These are phyloP conservation scores for Tilletia caries DNA, from an alignment of 1,284 basidiomycete species.

Conservation along the genomic window DNA sequence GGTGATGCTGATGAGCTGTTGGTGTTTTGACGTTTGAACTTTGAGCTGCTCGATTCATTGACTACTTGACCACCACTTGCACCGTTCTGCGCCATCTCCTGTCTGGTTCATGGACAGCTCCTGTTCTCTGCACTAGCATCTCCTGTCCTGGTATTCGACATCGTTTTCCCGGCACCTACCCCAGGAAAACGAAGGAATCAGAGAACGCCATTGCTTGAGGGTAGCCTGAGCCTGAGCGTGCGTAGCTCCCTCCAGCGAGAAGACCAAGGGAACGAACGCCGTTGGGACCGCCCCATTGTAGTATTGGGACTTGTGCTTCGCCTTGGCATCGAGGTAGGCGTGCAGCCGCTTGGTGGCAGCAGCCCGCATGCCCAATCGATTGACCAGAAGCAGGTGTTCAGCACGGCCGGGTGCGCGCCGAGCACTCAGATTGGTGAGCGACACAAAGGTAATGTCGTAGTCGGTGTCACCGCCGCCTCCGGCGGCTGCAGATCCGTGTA, in stretches of 20 bases:
- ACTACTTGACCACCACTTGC: no score
- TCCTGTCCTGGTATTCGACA: no score
- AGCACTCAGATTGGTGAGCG: background rate
- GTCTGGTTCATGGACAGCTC: no score
- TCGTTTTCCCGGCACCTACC: no score
- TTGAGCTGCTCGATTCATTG: no score
- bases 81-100: no score
- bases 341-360: background rate
- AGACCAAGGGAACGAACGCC: background rate
- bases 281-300: background rate
- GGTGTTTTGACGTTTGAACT: no score
- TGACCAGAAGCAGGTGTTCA: background rate
- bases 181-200: slow-evolving; percentile 1
- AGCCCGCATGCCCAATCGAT: background rate
- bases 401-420: background rate
- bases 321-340: background rate
- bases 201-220: background rate
- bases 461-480: background rate
- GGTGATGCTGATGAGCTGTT: no score
- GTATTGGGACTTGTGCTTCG: background rate
- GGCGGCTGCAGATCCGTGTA: background rate
- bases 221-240: background rate
- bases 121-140: no score
- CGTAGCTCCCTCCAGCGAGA: no score
- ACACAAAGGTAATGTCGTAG: slow-evolving; percentile 1